These are phyloP conservation scores for Blepharisma undulans DNA, from an alignment of 169 alveolate genomes.

Conservation along the genomic window DNA sequence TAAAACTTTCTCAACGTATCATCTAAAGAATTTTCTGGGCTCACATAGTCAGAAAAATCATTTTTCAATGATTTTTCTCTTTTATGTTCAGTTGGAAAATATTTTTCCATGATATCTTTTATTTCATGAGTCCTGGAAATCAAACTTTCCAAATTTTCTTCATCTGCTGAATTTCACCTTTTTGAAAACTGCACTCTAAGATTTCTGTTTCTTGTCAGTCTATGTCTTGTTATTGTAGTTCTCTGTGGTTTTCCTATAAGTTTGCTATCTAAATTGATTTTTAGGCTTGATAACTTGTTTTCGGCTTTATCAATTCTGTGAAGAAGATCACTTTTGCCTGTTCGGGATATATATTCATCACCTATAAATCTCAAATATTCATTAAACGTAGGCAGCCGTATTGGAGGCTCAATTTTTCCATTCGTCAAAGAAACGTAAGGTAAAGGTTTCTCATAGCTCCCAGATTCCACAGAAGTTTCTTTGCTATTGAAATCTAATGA, in stretches of 20 bases:
- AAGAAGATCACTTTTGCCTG: neutral
- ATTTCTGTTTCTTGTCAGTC: neutral
- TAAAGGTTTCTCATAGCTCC: neutral
- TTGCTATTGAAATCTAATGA: neutral
- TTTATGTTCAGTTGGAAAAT: neutral
- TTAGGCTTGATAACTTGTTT: neutral
- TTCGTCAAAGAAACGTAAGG: conserved; percentile 23
- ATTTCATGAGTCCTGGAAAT: neutral
- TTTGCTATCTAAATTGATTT: neutral
- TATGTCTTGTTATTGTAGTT: neutral
- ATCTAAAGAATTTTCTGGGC: neutral
- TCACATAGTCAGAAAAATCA: neutral
- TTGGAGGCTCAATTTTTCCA: conserved; percentile 13
- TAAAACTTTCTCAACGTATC: neutral
- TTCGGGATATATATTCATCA: neutral
- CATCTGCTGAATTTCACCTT: neutral
- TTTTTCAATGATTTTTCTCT: neutral
- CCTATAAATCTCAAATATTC: conserved; percentile 6
- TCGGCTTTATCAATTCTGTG: conserved; percentile 21
- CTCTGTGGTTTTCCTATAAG: neutral
- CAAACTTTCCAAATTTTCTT: neutral
- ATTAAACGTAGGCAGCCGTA: neutral
- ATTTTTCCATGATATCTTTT: neutral
- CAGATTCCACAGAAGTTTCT: neutral
- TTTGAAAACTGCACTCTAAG: neutral